phyloP scores from a whole-genome alignment of 805 yeast species.

The Myxozyma neotropica region DNA sequence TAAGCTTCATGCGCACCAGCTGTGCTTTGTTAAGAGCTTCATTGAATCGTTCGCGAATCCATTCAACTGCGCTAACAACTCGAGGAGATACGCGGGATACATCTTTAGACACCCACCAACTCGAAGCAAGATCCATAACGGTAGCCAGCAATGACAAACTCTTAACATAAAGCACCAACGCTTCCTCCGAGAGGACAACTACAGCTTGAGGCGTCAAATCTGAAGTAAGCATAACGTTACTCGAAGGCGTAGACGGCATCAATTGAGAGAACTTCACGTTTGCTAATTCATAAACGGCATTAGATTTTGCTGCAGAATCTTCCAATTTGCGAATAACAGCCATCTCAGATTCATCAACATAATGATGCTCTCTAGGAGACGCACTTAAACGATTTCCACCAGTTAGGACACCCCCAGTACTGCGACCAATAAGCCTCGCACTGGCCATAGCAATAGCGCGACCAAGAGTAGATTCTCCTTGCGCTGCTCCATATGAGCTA shows the following conservation, averaged over 20 bases:
- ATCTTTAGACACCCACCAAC: constrained; percentile 77
- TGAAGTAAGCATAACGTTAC: constrained; percentile 13
- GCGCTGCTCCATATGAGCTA: neutral
- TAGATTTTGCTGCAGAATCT: constrained; percentile 78
- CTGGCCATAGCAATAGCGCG: constrained; percentile 88
- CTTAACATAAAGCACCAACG: constrained; percentile 81
- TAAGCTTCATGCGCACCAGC: constrained; percentile 51
- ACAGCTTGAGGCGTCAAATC: constrained; percentile 44
- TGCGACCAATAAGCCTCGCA: constrained; percentile 73
- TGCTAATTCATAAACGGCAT: constrained; percentile 84
- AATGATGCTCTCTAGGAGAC: constrained; percentile 19
- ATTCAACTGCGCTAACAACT: constrained; percentile 65
- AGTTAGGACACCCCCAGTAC: constrained; percentile 4
- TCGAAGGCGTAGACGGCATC: constrained; percentile 61
- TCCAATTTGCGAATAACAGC: constrained; percentile 15
- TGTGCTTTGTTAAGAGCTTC: constrained; percentile 90
- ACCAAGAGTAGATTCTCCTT: constrained; percentile 69
- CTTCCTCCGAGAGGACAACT: constrained; percentile 71
- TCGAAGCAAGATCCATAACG: constrained; percentile 83
- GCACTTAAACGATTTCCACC: constrained; percentile 3
- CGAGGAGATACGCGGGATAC: constrained; percentile 38
- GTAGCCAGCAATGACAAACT: constrained; percentile 77
- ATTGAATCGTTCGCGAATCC: constrained; percentile 88
- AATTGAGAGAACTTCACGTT: constrained; percentile 87
- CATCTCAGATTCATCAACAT: constrained; percentile 29